Evolutionary conservation across 2,329 filamentous ascomycete genomes (phyloP).

Genomic region (Seiridium cupressi): DNA sequence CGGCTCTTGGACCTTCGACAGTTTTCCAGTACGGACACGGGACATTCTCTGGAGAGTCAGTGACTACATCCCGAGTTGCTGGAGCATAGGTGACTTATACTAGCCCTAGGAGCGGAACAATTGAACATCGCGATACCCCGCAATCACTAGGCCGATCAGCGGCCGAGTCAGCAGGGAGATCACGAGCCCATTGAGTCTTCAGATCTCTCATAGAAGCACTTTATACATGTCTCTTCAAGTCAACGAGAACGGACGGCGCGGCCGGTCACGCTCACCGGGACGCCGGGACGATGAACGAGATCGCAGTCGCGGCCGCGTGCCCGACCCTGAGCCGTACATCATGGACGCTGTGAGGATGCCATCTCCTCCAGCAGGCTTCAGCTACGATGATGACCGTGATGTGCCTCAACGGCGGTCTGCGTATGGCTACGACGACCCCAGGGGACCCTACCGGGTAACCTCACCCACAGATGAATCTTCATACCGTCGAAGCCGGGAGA

Average conservation of each 20-base stretch:
- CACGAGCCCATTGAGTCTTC: not conserved
- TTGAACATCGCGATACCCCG: not conserved
- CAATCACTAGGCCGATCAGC: not conserved
- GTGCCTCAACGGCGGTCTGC: constrained; percentile 30
- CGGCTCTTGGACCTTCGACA: not conserved
- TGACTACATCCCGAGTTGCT: not conserved
- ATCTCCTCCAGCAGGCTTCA: constrained; percentile 36
- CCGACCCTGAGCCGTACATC: constrained; percentile 25
- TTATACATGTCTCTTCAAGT: constrained; percentile 49
- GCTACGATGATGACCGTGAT: constrained; percentile 34
- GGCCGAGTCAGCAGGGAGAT: not conserved
- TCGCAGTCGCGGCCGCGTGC: constrained; percentile 31
- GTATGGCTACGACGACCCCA: constrained; percentile 31
- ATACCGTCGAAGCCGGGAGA: constrained; percentile 16
- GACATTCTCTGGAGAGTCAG: not conserved
- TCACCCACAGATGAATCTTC: constrained; percentile 26
- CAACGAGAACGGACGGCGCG: constrained; percentile 41
- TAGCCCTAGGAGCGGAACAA: constrained; percentile 1
- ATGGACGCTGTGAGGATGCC: constrained; percentile 41
- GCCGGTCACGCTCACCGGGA: constrained; percentile 46
- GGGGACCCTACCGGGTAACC: constrained; percentile 31
- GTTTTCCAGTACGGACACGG: not conserved
- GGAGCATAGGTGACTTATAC: too few species aligned
- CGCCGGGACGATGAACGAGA: constrained; percentile 35
- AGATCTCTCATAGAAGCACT: not conserved